phyloP scores from a whole-genome alignment of 129 eudicot genomes.

The Artemisia annua region DNA sequence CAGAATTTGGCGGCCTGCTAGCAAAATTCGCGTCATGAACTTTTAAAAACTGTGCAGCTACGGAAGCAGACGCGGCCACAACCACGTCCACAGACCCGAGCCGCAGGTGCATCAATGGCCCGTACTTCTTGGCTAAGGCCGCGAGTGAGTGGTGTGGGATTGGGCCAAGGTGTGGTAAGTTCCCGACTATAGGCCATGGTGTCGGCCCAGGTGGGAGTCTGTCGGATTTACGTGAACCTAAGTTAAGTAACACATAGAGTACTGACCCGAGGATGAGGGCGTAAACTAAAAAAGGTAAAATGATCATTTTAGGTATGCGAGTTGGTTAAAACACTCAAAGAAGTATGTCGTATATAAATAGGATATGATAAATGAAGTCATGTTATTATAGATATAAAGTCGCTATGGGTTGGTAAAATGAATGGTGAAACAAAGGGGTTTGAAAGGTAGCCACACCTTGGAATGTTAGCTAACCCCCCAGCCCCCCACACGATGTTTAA shows the following conservation, averaged over 20 bases:
- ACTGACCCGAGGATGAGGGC: constrained; percentile 23
- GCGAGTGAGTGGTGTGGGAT: constrained; percentile 79
- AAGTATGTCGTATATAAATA: neutral
- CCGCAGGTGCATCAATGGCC: constrained; percentile 80
- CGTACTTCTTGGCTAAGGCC: constrained; percentile 58
- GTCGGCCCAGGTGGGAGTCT: constrained; percentile 83
- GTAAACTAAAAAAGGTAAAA: constrained; percentile 21
- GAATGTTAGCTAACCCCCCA: too few species aligned
- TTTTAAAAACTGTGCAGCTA: constrained; percentile 67
- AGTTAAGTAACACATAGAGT: constrained; percentile 36
- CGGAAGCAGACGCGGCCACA: constrained; percentile 70
- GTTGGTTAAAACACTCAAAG: neutral
- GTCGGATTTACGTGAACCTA: constrained; percentile 16
- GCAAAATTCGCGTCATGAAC: constrained; percentile 72
- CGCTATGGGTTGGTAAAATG: neutral
- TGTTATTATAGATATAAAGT: neutral
- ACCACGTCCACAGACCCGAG: constrained; percentile 74
- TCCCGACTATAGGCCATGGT: constrained; percentile 93
- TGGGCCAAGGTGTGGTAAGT: constrained; percentile 76
- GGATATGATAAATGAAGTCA: neutral
- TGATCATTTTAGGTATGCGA: constrained; percentile 13
- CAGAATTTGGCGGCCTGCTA: constrained; percentile 83
- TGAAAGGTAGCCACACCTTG: too few species aligned
- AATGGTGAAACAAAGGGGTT: neutral
- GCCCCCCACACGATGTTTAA: too few species aligned